Percentiles rank a stretch among this genome's conserved stretches.
These are phyloP conservation scores for Astrothelium macrocarpum DNA, from an alignment of 495 filamentous ascomycete species.

Conservation along the genomic window DNA sequence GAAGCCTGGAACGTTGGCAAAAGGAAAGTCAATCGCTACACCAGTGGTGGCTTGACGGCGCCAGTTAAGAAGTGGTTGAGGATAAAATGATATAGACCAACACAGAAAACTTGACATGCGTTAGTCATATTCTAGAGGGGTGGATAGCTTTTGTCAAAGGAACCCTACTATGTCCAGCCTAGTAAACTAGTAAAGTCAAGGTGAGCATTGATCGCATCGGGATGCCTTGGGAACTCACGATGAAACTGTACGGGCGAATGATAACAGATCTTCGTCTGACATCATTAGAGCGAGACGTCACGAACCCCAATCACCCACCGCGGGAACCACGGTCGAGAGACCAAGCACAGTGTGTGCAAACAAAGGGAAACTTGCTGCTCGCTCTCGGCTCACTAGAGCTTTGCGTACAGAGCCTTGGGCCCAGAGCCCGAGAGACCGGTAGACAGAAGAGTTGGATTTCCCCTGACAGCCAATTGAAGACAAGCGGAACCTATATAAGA, in stretches of 20 bases:
- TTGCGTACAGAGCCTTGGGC: too few species aligned
- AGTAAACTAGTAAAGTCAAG: background rate
- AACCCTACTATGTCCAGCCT: constrained; percentile 12
- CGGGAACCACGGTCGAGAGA: background rate
- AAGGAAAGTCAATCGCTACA: constrained; percentile 75
- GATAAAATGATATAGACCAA: constrained; percentile 73
- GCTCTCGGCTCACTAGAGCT: too few species aligned
- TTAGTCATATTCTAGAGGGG: background rate
- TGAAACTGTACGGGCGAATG: background rate
- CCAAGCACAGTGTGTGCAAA: background rate
- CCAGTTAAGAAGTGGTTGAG: constrained; percentile 72
- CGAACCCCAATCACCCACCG: background rate
- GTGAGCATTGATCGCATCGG: background rate
- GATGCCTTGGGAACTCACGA: background rate
- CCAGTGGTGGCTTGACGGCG: constrained; percentile 66
- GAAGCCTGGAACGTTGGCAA: constrained; percentile 78
- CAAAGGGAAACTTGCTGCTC: too few species aligned
- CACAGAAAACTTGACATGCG: constrained; percentile 15
- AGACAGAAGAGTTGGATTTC: background rate
- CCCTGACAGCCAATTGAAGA: too few species aligned
- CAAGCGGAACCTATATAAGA: too few species aligned
- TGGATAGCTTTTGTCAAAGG: background rate
- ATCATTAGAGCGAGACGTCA: background rate
- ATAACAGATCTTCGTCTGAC: background rate
- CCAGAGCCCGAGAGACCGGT: too few species aligned